Evolutionary conservation across 257 asterid genomes (phyloP).

Genomic region (Solanum rostratum): DNA sequence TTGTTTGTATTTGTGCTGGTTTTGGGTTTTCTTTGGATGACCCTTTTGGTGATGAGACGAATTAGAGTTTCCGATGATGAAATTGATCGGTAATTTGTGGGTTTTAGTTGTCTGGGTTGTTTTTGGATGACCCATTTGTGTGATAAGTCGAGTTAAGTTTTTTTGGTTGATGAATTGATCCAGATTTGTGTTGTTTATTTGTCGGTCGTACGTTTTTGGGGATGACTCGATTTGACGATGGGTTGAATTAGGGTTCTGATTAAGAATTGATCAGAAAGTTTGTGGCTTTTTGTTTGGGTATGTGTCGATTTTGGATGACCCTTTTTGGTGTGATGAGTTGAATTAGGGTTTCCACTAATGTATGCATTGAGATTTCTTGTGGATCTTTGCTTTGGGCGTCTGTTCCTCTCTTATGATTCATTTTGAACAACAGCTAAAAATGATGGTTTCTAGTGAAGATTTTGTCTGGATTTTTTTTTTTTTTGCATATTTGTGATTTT

Average conservation of each 20-base stretch:
- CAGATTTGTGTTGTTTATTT: background rate
- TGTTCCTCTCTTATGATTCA: background rate
- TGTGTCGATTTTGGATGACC: background rate
- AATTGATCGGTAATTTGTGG: background rate
- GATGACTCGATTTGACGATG: background rate
- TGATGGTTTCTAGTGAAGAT: background rate
- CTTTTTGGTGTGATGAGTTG: background rate
- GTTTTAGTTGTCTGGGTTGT: background rate
- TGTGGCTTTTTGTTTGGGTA: background rate
- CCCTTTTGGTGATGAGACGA: background rate
- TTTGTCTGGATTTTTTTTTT: background rate
- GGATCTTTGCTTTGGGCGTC: background rate
- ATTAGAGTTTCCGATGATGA: background rate
- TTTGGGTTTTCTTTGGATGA: background rate
- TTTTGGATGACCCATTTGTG: background rate
- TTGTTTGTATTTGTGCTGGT: background rate
- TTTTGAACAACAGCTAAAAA: background rate
- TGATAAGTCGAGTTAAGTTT: background rate
- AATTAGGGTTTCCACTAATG: slow-evolving; percentile 2
- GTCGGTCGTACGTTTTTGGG: background rate
- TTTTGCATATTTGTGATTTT: background rate
- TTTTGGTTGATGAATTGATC: background rate
- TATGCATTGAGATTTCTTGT: background rate
- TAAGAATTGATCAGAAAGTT: background rate
- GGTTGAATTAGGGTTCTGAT: background rate